Evolutionary conservation across 2,329 filamentous ascomycete species (phyloP), one percentile per base, ranked within the genome.

Genomic region (Fusarium solani-melongenae): DNA sequence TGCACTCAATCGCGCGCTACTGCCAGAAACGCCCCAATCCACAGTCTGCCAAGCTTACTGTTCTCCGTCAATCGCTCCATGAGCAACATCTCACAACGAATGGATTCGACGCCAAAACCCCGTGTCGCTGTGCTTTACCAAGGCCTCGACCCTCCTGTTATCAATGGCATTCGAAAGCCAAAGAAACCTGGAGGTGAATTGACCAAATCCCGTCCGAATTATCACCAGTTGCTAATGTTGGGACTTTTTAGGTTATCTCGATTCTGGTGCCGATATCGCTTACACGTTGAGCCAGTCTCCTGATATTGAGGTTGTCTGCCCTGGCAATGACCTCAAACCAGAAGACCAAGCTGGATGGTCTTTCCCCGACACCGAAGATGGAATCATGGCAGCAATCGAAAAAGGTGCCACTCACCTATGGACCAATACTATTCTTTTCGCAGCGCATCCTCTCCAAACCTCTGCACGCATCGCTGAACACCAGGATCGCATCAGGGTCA

Each of bases 381-480:
- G 74, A 2, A 69, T 71, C 11, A 8, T 76, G 15, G 49, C 56
- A 56, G 86, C 85, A 1, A 59, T 87, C 2, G 60, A 81, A 4
- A 76, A 76, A 39, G 84, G 84, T 0, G 83, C 84, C 0, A 88
- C 83, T 1, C 82, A 85, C 70, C 76, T 88, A 4, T 88, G 86
- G 85, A 85, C 85, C 2, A 88, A 88, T 69, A 88, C 86, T 0
- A 84, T 88, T 44, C 75, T 88, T 1, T 88, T 88, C 71, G 80
- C 82, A 0, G 80, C 81, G 0, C 86, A 88, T 74, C 86, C 86
- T 2, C 78, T 88, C 0, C 86, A 89, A 65, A 80, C 69, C 0
- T 87, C 85, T 0, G 20, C 72, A 2, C 69, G 62, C 3, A 72
- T 88, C 8, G 71, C 75, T 2, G 51, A 72, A 9, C 76, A 80